Conservation (phyloP, 2,329 filamentous ascomycete species). For the Colletotrichum abscissum region DNA sequence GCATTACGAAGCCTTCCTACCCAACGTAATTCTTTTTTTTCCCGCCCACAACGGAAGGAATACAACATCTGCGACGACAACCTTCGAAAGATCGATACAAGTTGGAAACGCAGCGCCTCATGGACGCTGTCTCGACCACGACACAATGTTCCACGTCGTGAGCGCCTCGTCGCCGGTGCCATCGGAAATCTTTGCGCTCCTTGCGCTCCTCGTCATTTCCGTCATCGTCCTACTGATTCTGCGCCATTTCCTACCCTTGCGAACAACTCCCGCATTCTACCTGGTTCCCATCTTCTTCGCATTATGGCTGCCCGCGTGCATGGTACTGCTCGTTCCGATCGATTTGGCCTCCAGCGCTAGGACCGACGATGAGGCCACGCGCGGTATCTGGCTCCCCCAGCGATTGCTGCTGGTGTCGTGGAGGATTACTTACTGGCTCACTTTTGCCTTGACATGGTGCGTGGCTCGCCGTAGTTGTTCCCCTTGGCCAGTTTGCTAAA, state of each 20-base stretch:
- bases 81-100: background rate
- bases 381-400: slow-evolving; percentile 89
- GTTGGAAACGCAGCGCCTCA: slow-evolving; percentile 18
- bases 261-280: slow-evolving; percentile 90
- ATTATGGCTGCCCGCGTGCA: slow-evolving; percentile 91
- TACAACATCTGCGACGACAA: background rate
- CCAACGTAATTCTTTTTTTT: background rate
- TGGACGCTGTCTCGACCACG: slow-evolving; percentile 26
- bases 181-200: slow-evolving; percentile 81
- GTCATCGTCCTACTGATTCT: slow-evolving; percentile 84
- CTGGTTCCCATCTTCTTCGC: slow-evolving; percentile 94
- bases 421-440: slow-evolving; percentile 97
- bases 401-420: slow-evolving; percentile 85
- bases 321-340: slow-evolving; percentile 92
- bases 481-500: slow-evolving; percentile 16
- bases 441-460: slow-evolving; percentile 93
- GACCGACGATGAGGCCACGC: slow-evolving; percentile 74
- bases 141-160: slow-evolving; percentile 63
- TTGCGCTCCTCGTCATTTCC: slow-evolving; percentile 80
- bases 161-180: slow-evolving; percentile 73
- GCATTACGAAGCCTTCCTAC: background rate
- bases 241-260: slow-evolving; percentile 89
- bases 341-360: slow-evolving; percentile 90
- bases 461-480: slow-evolving; percentile 37
- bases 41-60: background rate